Evolutionary conservation across 805 yeast genomes (phyloP).

Genomic region (Kazachstania viticola): DNA sequence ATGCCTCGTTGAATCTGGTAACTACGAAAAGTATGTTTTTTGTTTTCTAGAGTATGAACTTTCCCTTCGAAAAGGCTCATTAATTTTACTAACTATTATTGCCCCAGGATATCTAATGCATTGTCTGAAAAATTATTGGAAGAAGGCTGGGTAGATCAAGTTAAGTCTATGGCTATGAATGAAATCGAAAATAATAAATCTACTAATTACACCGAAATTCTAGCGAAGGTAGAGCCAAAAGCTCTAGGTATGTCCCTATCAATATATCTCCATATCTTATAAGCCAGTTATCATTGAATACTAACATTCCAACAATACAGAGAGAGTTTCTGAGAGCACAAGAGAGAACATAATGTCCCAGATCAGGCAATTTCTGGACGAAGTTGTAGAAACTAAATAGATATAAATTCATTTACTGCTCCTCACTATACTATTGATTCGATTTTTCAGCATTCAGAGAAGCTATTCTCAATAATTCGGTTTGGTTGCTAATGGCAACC

Average conservation of each 20-base stretch:
- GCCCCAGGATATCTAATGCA: slow-evolving; percentile 40
- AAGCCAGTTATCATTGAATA: too few species aligned
- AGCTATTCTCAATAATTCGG: too few species aligned
- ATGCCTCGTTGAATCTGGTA: slow-evolving; percentile 64
- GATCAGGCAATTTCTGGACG: slow-evolving; percentile 48
- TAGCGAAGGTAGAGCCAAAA: slow-evolving; percentile 43
- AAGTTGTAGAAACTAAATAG: slow-evolving; percentile 31
- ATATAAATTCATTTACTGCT: too few species aligned
- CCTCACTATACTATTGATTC: too few species aligned
- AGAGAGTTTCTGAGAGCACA: slow-evolving; percentile 55
- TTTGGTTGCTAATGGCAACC: too few species aligned
- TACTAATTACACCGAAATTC: slow-evolving; percentile 40
- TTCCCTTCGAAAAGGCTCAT: neutral
- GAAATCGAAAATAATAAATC: slow-evolving; percentile 30
- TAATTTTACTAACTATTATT: slow-evolving; percentile 4
- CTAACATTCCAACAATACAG: too few species aligned
- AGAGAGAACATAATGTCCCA: slow-evolving; percentile 46
- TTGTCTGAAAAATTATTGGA: slow-evolving; percentile 56
- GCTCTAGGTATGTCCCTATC: slow-evolving; percentile 42
- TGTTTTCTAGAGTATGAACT: too few species aligned
- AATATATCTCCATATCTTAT: neutral
- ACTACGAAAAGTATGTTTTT: slow-evolving; percentile 46
- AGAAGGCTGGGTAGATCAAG: slow-evolving; percentile 79
- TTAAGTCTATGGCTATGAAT: slow-evolving; percentile 48
- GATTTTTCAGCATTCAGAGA: too few species aligned